A percentile compares a stretch with the other conserved stretches of the same genome.
Evolutionary conservation across 2,329 filamentous ascomycete species (phyloP).

Genomic region (Fusarium sublunatum): DNA sequence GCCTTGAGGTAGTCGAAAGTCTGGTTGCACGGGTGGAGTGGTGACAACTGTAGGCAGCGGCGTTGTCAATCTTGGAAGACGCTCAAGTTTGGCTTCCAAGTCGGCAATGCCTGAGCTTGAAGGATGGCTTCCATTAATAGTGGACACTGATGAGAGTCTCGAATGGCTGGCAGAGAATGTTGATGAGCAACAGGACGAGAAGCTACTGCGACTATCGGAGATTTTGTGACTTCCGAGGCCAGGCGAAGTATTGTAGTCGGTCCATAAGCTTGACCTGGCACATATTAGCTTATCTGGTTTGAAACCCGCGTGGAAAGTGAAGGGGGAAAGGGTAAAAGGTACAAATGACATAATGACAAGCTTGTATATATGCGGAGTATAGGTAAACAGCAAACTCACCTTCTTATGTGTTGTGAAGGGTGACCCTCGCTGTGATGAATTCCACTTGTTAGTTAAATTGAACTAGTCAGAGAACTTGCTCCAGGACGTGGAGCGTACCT

Average conservation of each 20-base stretch:
- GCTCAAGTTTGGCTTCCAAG: slow-evolving; percentile 53
- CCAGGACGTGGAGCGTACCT: slow-evolving; percentile 27
- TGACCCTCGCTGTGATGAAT: slow-evolving; percentile 32
- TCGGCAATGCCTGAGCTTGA: slow-evolving; percentile 52
- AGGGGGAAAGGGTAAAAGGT: too few relatives aligned
- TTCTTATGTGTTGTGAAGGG: slow-evolving; percentile 36
- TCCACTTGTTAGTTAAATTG: slow-evolving; percentile 11
- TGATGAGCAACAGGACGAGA: slow-evolving; percentile 62
- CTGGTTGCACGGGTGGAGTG: slow-evolving; percentile 21
- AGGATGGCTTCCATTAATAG: slow-evolving; percentile 56
- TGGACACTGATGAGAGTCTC: slow-evolving; percentile 65
- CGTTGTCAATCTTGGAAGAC: slow-evolving; percentile 40
- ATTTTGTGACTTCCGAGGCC: slow-evolving; percentile 44
- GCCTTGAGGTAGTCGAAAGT: slow-evolving; percentile 17
- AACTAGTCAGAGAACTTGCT: not conserved
- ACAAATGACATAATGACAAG: not conserved
- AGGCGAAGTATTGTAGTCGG: slow-evolving; percentile 31
- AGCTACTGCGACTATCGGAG: slow-evolving; percentile 64
- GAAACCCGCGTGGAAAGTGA: not conserved
- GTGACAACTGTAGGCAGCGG: slow-evolving; percentile 19
- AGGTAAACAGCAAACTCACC: slow-evolving; percentile 22
- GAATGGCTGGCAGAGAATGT: slow-evolving; percentile 61
- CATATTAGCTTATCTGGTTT: slow-evolving; percentile 19
- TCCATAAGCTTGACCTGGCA: slow-evolving; percentile 37
- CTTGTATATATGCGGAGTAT: not conserved